Percentiles rank a stretch among this genome's conserved stretches.
Conservation (phyloP, 1,284 basidiomycete species). For the Uromyces viciae-fabae region DNA sequence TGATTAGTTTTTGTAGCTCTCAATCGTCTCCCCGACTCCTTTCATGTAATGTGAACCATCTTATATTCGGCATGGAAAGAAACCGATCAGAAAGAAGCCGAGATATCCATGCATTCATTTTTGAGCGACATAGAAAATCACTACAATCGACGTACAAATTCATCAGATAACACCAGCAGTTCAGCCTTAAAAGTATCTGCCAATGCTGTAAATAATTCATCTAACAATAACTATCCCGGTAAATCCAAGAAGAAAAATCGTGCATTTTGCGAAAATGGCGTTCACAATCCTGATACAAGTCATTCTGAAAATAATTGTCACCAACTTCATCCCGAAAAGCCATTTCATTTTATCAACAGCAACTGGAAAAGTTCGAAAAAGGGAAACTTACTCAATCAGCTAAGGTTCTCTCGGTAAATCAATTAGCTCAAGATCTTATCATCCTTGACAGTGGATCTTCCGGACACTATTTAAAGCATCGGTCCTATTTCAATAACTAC, state of each 20-base stretch:
- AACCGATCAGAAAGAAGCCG: no score
- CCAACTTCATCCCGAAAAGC: not conserved
- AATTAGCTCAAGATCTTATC: not conserved
- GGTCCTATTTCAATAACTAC: not conserved
- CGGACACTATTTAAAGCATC: not conserved
- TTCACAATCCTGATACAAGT: slow-evolving; percentile 1
- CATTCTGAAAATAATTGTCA: not conserved
- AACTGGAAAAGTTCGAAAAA: not conserved
- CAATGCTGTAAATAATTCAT: no score
- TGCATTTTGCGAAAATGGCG: not conserved
- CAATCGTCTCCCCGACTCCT: not conserved
- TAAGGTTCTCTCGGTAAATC: not conserved
- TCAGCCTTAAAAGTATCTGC: no score
- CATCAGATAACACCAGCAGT: no score
- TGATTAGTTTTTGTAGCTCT: not conserved
- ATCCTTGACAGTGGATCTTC: not conserved
- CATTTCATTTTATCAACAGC: not conserved
- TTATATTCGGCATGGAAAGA: not conserved
- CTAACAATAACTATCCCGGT: no score
- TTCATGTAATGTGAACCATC: not conserved
- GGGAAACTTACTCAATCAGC: not conserved
- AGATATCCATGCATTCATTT: not conserved
- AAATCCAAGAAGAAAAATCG: no score
- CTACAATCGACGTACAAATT: no score
- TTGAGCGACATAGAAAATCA: not conserved